These are phyloP conservation scores for Begonia fuchsioides DNA, from an alignment of 306 rosid genomes.

Conservation along the genomic window DNA sequence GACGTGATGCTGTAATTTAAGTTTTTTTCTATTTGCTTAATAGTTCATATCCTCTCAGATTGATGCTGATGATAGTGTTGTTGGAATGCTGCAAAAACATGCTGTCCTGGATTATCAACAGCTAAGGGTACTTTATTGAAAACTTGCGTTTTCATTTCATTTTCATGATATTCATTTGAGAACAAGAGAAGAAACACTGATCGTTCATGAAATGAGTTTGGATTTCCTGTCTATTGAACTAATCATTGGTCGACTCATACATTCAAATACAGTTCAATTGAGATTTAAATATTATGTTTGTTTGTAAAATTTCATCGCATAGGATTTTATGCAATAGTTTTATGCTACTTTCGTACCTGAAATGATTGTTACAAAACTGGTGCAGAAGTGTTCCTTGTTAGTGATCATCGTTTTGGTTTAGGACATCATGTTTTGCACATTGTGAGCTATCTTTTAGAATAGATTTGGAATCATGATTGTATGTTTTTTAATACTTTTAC, in stretches of 20 bases:
- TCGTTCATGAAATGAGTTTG: neutral
- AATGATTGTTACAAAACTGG: too few relatives aligned
- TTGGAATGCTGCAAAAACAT: constrained; percentile 55
- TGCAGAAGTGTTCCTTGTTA: too few relatives aligned
- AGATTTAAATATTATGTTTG: too few relatives aligned
- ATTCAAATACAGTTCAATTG: too few relatives aligned
- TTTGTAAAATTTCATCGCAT: too few relatives aligned
- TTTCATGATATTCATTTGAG: neutral
- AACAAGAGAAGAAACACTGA: neutral
- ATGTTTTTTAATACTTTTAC: too few relatives aligned
- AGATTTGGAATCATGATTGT: too few relatives aligned
- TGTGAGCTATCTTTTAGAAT: constrained; percentile 7
- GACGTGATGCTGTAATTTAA: neutral
- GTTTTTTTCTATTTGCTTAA: constrained; percentile 7
- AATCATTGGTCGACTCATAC: too few relatives aligned
- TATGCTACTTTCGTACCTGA: too few relatives aligned
- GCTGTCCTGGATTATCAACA: constrained; percentile 57
- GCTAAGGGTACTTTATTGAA: constrained; percentile 46
- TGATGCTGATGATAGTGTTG: constrained; percentile 43
- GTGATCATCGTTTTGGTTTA: neutral
- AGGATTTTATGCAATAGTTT: too few relatives aligned
- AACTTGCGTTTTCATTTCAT: neutral
- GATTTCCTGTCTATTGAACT: constrained; percentile 1
- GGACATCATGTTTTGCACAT: neutral
- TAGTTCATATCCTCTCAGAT: constrained; percentile 26